Percentiles rank a stretch among this genome's conserved stretches.
These are phyloP conservation scores for Elaeagnus macrophylla DNA, from an alignment of 306 rosid species.

Conservation along the genomic window DNA sequence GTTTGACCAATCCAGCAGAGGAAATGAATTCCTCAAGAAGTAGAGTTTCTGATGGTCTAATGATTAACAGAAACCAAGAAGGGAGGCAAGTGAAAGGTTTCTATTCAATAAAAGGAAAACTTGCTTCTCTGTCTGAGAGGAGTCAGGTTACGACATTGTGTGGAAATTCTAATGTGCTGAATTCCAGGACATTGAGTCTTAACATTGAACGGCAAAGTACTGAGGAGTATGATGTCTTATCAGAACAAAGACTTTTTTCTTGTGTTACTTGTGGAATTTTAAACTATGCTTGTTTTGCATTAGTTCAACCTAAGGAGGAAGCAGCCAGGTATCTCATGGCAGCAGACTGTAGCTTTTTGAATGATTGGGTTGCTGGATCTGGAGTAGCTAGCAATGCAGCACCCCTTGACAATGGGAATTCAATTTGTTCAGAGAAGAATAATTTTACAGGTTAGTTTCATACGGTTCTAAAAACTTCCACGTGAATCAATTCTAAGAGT, in stretches of 20 bases:
- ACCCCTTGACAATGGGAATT: conserved; percentile 27
- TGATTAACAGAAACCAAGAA: conserved; percentile 36
- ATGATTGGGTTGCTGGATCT: conserved; percentile 71
- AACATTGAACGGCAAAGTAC: conserved; percentile 32
- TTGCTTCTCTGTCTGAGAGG: conserved; percentile 40
- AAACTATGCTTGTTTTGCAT: conserved; percentile 87
- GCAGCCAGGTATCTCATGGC: conserved; percentile 87
- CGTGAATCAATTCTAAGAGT: too few relatives aligned
- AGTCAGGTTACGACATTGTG: conserved; percentile 33
- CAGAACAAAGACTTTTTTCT: conserved; percentile 87
- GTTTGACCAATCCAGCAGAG: conserved; percentile 37
- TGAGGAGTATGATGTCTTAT: conserved; percentile 44
- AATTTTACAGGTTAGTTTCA: conserved; percentile 45
- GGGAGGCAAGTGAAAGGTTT: conserved; percentile 39
- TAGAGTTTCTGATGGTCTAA: conserved; percentile 61
- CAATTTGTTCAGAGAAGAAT: conserved; percentile 29
- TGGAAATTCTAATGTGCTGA: conserved; percentile 33
- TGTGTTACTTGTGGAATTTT: conserved; percentile 94
- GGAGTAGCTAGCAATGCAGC: conserved; percentile 39
- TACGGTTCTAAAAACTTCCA: not conserved
- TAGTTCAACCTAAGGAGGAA: conserved; percentile 78
- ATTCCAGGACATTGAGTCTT: conserved; percentile 34
- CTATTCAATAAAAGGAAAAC: conserved; percentile 46
- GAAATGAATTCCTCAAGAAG: conserved; percentile 44
- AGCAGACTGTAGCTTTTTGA: conserved; percentile 81